A percentile compares a stretch with the other conserved stretches of the same genome.
Conservation (phyloP, 1,284 basidiomycete species). For the Boletus mariae region DNA sequence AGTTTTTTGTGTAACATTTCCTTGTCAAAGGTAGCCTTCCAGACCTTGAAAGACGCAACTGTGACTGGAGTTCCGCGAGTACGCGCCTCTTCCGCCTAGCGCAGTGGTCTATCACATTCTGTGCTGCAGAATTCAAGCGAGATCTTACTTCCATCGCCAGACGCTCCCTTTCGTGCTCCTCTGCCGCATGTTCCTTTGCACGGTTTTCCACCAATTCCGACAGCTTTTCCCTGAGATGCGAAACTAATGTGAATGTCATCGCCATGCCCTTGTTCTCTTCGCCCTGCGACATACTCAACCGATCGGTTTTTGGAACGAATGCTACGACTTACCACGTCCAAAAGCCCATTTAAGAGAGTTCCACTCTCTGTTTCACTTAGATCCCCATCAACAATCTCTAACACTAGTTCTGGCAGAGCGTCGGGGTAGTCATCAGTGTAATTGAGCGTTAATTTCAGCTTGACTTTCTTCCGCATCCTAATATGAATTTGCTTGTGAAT, state of each 20-base stretch:
- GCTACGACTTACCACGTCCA: conserved; percentile 53
- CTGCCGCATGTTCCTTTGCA: conserved; percentile 53
- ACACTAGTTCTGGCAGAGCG: conserved; percentile 68
- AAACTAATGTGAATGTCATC: conserved; percentile 94
- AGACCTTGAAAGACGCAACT: conserved; percentile 71
- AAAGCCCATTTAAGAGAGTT: conserved; percentile 57
- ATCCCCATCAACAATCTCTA: conserved; percentile 70
- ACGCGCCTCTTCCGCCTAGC: conserved; percentile 81
- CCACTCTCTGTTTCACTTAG: conserved; percentile 58
- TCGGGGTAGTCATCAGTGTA: conserved; percentile 75
- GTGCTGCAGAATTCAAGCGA: neutral
- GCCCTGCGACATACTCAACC: conserved; percentile 48
- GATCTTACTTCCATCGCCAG: conserved; percentile 68
- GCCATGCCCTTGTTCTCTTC: conserved; percentile 94
- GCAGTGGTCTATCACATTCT: conserved; percentile 3
- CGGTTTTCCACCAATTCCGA: conserved; percentile 61
- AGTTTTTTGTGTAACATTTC: conserved; percentile 60
- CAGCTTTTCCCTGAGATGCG: conserved; percentile 81
- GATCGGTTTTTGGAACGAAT: neutral
- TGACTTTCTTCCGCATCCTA: conserved; percentile 53
- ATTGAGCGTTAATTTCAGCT: conserved; percentile 65
- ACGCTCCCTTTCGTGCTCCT: conserved; percentile 70
- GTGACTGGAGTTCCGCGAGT: conserved; percentile 92
- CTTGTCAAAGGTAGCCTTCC: conserved; percentile 78
- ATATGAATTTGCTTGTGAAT: conserved; percentile 18